Conservation (phyloP, 768 basidiomycete species). For the Naematelia aurantialba region DNA sequence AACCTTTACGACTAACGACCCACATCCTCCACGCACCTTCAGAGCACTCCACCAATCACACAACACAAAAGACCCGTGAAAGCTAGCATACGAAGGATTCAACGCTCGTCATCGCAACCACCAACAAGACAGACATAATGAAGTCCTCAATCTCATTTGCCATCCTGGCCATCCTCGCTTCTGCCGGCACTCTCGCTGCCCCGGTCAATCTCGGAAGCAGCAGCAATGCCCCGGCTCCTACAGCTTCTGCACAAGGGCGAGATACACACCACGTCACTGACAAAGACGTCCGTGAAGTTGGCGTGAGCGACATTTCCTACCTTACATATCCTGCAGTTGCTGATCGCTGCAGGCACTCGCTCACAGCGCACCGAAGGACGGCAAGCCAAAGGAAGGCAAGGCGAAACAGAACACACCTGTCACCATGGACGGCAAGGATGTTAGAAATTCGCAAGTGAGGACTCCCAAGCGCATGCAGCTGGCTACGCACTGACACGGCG, state of each 20-base stretch:
- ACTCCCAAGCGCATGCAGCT: too few relatives aligned
- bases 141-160: slow-evolving; percentile 21
- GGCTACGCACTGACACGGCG: too few relatives aligned
- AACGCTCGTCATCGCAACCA: too few relatives aligned
- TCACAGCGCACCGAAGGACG: neutral
- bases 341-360: neutral
- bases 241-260: too few relatives aligned
- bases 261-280: slow-evolving; percentile 5
- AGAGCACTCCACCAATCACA: neutral
- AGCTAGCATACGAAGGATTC: too few relatives aligned
- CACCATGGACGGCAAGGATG: neutral
- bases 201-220: slow-evolving; percentile 6
- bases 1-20: neutral
- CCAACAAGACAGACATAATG: slow-evolving; percentile 13
- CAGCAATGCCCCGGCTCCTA: too few relatives aligned
- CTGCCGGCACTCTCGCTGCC: slow-evolving; percentile 9
- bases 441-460: neutral
- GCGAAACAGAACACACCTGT: neutral
- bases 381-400: neutral
- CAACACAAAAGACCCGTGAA: neutral
- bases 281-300: slow-evolving; percentile 3
- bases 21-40: slow-evolving; percentile 1
- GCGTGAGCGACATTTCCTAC: too few relatives aligned
- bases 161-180: slow-evolving; percentile 21
- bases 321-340: too few relatives aligned